Base-by-base conservation (phyloP, 1,139 yeast species). In the Blastobotrys buckinghamii region DNA sequence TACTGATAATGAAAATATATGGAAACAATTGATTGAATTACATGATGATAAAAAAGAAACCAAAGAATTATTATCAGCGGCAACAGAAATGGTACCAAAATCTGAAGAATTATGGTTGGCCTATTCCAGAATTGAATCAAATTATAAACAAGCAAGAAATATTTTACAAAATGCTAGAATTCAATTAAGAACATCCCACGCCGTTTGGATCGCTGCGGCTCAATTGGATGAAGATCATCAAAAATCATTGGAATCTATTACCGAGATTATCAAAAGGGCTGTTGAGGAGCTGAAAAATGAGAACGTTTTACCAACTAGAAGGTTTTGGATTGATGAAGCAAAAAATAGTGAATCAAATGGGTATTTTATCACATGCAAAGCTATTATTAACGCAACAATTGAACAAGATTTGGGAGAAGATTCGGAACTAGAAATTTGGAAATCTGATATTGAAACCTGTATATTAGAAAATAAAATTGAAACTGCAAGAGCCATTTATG, bases 151-250 rank as follows among this genome's bases (percentile, higher is more conserved):
- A n/a, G 82, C 89, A 0, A 77, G 77, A 54, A 60, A 66, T 16
- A 67, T 79, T 0, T 67, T 88, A 34, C 79, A 81, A 55, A 67
- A 63, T 34, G 95, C 95, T 0, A 46, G 66, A 52, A 78, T 78
- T 53, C 64, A 66, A 0, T 62, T 84, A 19, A 73, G 76, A 5
- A 68, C 73, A 4, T 75, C 79, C n/a, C 67, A 73, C 42, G 72
- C 74, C 26, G 73, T 88, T 1, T 87, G 95, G 94, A 67, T 87
- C 1, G 73, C 82, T 0, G 90, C 89, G 1, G 76, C 81, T 1
- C 77, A 81, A 52, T 62, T 88, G 15, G 95, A 88, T 64, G 95
- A 87, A 59, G 69, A 64, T 7, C 67, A 70, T 22, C 74, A 74
- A 49, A 58, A 75, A 1, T 68, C 81, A 22, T 47, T 41, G 6